Evolutionary conservation across 768 basidiomycete species (phyloP), one percentile per base, ranked within the genome.

Genomic region (Candolleomyces aberdarensis): DNA sequence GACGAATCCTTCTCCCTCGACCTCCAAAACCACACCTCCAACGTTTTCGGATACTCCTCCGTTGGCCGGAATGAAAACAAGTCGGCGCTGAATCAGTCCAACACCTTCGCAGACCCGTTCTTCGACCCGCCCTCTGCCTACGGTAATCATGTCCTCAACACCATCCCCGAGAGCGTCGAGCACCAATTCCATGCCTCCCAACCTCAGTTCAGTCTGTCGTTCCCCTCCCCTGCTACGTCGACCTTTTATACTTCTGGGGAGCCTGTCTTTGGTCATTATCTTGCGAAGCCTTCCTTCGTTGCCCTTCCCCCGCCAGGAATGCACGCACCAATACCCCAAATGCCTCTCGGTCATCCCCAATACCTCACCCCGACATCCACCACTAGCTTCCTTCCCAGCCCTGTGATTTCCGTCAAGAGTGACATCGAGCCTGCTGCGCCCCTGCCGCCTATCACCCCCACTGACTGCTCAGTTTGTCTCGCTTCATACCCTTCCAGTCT

Each of bases 391-490:
- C 36, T 22, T 31, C 32, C 40, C 47, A 31, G 22, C 56, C 26
- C 62, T 41, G 56, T 43, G 51, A 9, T 57, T 58, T 22, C 39
- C 58, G 32, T 22, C 58, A 0, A 43, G 56, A 36, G 36, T 61
- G 17, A 54, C 59, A 20, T 22, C 51, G 20, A 60, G 61, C 52
- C 32, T 50, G 39, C 57, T 58, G 11, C 58, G 14, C 54, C 60
- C n/a, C 53, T 59, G 22, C 65, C 65, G 46, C 60, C 64, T 13
- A 39, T 40, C 6, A 54, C 66, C 57, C 69, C 66, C 60, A 72
- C 74, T 14, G 74, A 78, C 11, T 91, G 89, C 64, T 85, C 88
- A 17, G 87, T 90, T 26, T 91, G 89, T 64, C 83, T 86, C 22
- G 76, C 75, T 44, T 66, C 72, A 44, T 65, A 72, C 31, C 76